phyloP scores from a whole-genome alignment of 1,284 basidiomycete genomes.

The Fomes fomentarius region DNA sequence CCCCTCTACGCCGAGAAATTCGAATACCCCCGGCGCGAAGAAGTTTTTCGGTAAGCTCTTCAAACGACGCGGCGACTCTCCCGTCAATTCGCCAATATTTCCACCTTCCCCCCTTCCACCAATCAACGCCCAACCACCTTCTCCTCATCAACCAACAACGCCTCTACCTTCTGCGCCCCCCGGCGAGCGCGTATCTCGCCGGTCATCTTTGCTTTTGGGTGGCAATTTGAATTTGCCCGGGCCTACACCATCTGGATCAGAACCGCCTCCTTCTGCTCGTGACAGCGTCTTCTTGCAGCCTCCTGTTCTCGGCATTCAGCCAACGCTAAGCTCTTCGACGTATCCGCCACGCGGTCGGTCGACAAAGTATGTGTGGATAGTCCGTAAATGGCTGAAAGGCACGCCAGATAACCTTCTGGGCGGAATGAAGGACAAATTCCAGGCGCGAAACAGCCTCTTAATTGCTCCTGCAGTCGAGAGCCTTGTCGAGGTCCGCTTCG shows the following conservation, averaged over 20 bases:
- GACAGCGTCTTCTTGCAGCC: conserved; percentile 44
- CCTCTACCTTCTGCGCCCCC: conserved; percentile 16
- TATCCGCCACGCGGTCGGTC: conserved; percentile 49
- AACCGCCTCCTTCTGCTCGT: conserved; percentile 11
- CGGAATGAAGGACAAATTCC: conserved; percentile 43
- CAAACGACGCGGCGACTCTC: conserved; percentile 53
- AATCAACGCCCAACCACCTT: conserved; percentile 25
- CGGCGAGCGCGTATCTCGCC: conserved; percentile 10
- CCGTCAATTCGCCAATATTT: conserved; percentile 12
- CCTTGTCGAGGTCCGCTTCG: conserved; percentile 69
- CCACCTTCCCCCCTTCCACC: conserved; percentile 22
- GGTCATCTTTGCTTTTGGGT: conserved; percentile 16
- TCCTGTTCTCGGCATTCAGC: conserved; percentile 67
- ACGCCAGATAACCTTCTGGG: conserved; percentile 39
- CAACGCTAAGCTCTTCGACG: conserved; percentile 47
- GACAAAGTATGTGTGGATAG: conserved; percentile 81
- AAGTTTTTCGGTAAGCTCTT: conserved; percentile 78
- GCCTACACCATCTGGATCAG: conserved; percentile 17
- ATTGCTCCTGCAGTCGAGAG: conserved; percentile 24
- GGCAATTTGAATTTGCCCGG: conserved; percentile 13
- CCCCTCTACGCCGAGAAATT: conserved; percentile 23
- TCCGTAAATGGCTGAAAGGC: conserved; percentile 79
- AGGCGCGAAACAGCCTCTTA: conserved; percentile 15
- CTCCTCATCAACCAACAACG: conserved; percentile 17
- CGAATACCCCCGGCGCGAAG: conserved; percentile 44